Evolutionary conservation across 805 yeast genomes (phyloP).

Genomic region (Candida succiphila): DNA sequence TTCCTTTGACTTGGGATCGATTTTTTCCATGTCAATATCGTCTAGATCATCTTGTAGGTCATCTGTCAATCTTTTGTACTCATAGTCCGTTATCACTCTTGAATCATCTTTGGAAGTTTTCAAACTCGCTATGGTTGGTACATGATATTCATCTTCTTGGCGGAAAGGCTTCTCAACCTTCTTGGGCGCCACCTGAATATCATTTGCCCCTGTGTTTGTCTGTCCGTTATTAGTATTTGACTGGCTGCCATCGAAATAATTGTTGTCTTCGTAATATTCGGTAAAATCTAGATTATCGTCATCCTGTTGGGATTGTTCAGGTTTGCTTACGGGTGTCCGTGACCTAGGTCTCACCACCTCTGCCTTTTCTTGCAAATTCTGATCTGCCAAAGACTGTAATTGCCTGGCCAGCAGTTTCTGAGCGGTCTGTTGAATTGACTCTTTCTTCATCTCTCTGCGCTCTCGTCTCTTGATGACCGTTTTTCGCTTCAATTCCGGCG

Average conservation of each 20-base stretch:
- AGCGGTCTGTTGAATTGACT: conserved; percentile 66
- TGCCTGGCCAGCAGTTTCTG: conserved; percentile 72
- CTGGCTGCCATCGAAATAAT: conserved; percentile 8
- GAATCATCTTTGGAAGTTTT: conserved; percentile 47
- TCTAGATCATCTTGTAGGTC: conserved; percentile 53
- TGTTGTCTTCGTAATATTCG: conserved; percentile 28
- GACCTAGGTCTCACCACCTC: conserved; percentile 2
- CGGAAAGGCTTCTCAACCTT: conserved; percentile 27
- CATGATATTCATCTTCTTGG: conserved; percentile 72
- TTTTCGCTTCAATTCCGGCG: conserved; percentile 70
- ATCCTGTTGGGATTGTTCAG: conserved; percentile 8
- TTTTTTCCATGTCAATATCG: conserved; percentile 56
- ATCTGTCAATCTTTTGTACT: conserved; percentile 49
- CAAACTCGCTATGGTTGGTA: conserved; percentile 56
- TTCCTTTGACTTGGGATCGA: conserved; percentile 78
- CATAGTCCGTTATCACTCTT: conserved; percentile 67
- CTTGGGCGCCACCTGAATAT: not conserved
- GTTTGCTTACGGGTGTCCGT: conserved; percentile 2
- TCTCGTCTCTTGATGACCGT: conserved; percentile 70
- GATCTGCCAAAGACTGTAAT: conserved; percentile 46
- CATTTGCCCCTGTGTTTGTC: not conserved
- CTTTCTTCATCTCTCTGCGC: conserved; percentile 64
- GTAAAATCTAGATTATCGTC: conserved; percentile 18
- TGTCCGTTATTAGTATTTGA: conserved; percentile 1
- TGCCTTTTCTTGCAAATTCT: conserved; percentile 1